A percentile compares a stretch with the other conserved stretches of the same genome.
Evolutionary conservation across 768 basidiomycete species (phyloP).

Genomic region (Nidula microcarpa): DNA sequence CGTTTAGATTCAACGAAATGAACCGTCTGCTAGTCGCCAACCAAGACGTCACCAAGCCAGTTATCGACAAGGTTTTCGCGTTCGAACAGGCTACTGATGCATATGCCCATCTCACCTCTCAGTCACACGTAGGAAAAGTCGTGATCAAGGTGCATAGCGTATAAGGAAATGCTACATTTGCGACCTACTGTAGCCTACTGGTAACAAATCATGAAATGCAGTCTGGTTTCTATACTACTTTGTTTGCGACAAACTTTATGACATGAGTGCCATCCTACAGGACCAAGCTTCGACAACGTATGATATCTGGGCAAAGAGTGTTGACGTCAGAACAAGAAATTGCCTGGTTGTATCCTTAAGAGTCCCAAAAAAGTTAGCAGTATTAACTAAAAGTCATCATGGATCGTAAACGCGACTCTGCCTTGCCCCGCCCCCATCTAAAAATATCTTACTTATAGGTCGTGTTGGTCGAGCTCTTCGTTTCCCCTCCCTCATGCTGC

Average conservation of each 20-base stretch:
- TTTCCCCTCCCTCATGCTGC: conserved; percentile 70
- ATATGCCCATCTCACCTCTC: conserved; percentile 45
- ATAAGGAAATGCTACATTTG: too few species aligned
- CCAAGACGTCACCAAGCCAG: conserved; percentile 37
- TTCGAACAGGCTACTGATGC: conserved; percentile 51
- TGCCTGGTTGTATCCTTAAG: too few species aligned
- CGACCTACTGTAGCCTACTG: too few species aligned
- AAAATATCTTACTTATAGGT: conserved; percentile 76
- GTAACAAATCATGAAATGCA: too few species aligned
- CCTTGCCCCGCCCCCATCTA: conserved; percentile 50
- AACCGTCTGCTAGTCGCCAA: conserved; percentile 39
- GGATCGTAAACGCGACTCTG: conserved; percentile 29
- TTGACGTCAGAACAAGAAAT: conserved; percentile 3
- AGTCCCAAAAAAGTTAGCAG: conserved; percentile 2
- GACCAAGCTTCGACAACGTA: too few species aligned
- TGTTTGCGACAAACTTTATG: too few species aligned
- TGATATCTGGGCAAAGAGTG: too few species aligned
- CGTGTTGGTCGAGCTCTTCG: conserved; percentile 45
- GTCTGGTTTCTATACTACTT: too few species aligned
- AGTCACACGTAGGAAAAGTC: conserved; percentile 58
- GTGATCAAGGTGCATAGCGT: conserved; percentile 48
- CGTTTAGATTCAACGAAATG: conserved; percentile 46
- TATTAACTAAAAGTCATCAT: conserved; percentile 1
- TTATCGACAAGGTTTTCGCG: conserved; percentile 53
- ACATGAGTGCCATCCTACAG: too few species aligned